Percentiles rank a stretch among this genome's conserved stretches.
These are phyloP conservation scores for Benincasa hispida DNA, from an alignment of 306 rosid genomes.

Conservation along the genomic window DNA sequence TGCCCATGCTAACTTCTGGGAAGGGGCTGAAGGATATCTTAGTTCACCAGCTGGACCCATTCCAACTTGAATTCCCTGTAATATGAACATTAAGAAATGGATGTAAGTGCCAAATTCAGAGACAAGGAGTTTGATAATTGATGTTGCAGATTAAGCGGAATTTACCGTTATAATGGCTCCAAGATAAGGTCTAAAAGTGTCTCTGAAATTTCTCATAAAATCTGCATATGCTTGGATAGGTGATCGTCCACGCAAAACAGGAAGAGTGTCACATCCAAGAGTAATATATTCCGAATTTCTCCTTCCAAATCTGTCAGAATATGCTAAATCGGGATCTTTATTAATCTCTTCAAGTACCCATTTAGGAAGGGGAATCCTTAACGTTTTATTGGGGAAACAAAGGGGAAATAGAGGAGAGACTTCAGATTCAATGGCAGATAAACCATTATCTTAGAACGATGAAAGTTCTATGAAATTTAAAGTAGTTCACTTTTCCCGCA, in stretches of 20 bases:
- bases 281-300: slow-evolving; percentile 66
- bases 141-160: not conserved
- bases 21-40: slow-evolving; percentile 63
- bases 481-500: not conserved
- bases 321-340: slow-evolving; percentile 59
- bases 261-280: slow-evolving; percentile 80
- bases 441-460: slow-evolving; percentile 6
- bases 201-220: slow-evolving; percentile 80
- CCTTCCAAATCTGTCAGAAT: slow-evolving; percentile 73
- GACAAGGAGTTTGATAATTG: not conserved
- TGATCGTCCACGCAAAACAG: slow-evolving; percentile 73
- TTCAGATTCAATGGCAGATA: slow-evolving; percentile 18
- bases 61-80: slow-evolving; percentile 81
- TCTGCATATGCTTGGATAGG: slow-evolving; percentile 78
- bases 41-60: slow-evolving; percentile 93
- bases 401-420: slow-evolving; percentile 21
- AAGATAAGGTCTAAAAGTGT: slow-evolving; percentile 41
- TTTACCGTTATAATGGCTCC: slow-evolving; percentile 72
- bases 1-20: slow-evolving; percentile 32
- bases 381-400: slow-evolving; percentile 9
- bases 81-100: not conserved
- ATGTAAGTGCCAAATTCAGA: not conserved
- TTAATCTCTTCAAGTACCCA: slow-evolving; percentile 78
- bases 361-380: slow-evolving; percentile 77
- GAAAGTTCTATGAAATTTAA: not conserved